A percentile compares a stretch with the other conserved stretches of the same genome.
Conservation (phyloP, 2,329 filamentous ascomycete genomes). For the Phaeosphaeriaceae sp. region DNA sequence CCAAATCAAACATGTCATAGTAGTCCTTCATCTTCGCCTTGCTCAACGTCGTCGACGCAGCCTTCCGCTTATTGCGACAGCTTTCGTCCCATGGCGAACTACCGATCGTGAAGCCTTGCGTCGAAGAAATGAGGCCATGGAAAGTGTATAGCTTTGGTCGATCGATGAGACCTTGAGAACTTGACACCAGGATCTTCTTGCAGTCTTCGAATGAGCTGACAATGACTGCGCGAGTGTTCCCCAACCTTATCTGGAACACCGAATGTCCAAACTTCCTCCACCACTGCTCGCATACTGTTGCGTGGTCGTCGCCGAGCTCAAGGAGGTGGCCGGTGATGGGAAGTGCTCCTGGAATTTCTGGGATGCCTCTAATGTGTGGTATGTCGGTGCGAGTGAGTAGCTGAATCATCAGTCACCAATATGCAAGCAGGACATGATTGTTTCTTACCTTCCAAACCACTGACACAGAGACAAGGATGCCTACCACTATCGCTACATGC, state of each 20-base stretch:
- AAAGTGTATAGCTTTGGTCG: constrained; percentile 62
- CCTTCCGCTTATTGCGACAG: constrained; percentile 63
- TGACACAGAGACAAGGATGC: background rate
- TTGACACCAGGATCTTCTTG: constrained; percentile 58
- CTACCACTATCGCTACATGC: background rate
- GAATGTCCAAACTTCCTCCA: constrained; percentile 58
- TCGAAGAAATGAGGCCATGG: constrained; percentile 59
- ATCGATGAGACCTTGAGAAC: constrained; percentile 61
- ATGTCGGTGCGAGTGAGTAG: constrained; percentile 54
- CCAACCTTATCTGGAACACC: constrained; percentile 62
- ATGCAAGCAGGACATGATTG: background rate
- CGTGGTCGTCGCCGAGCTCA: constrained; percentile 62
- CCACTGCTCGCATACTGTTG: constrained; percentile 60
- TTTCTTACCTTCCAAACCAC: constrained; percentile 13
- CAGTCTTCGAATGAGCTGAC: constrained; percentile 63
- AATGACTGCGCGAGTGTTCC: constrained; percentile 62
- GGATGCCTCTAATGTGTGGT: constrained; percentile 58
- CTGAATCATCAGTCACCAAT: background rate
- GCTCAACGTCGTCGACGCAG: constrained; percentile 58
- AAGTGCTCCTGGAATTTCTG: constrained; percentile 60
- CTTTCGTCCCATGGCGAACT: constrained; percentile 62
- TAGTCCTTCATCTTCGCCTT: constrained; percentile 58
- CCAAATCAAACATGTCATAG: constrained; percentile 62
- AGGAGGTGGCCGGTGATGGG: constrained; percentile 62
- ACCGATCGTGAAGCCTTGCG: constrained; percentile 64